phyloP scores from a whole-genome alignment of 331 rosid species.

The Erythrophleum ivorense region DNA sequence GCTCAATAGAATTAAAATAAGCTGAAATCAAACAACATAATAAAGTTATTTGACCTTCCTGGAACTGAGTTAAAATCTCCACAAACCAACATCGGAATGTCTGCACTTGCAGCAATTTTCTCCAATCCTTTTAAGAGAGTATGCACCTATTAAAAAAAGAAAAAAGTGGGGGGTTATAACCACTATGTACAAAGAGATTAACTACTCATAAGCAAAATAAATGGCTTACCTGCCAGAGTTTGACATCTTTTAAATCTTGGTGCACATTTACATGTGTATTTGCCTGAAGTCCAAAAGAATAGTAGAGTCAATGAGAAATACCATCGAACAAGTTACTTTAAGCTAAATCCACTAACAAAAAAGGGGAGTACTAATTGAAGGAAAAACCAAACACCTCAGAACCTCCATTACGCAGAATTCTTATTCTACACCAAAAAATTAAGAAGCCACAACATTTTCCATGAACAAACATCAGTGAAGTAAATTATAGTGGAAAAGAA shows the following conservation, averaged over 20 bases:
- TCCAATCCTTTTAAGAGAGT: slow-evolving; percentile 75
- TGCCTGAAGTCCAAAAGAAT: slow-evolving; percentile 50
- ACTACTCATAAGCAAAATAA: background rate
- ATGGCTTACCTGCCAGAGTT: slow-evolving; percentile 73
- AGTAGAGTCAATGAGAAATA: background rate
- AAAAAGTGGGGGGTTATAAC: background rate
- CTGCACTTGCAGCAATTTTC: slow-evolving; percentile 79
- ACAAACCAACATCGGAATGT: slow-evolving; percentile 80
- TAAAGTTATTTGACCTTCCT: slow-evolving; percentile 53
- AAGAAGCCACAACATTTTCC: background rate
- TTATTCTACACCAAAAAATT: background rate
- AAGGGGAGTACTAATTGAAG: background rate
- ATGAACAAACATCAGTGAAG: background rate
- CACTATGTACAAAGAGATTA: background rate
- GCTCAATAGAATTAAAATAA: background rate
- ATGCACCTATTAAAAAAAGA: slow-evolving; percentile 49
- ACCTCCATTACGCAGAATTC: background rate
- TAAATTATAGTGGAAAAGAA: background rate
- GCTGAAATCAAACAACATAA: background rate
- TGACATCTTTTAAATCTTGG: slow-evolving; percentile 69
- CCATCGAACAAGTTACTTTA: background rate
- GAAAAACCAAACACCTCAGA: background rate
- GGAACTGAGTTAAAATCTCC: slow-evolving; percentile 77
- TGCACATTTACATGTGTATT: slow-evolving; percentile 70
- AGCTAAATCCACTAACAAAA: background rate